Evolutionary conservation across 1,284 basidiomycete genomes (phyloP), one percentile per base, ranked within the genome.

Genomic region (Xanthoconium separans): DNA sequence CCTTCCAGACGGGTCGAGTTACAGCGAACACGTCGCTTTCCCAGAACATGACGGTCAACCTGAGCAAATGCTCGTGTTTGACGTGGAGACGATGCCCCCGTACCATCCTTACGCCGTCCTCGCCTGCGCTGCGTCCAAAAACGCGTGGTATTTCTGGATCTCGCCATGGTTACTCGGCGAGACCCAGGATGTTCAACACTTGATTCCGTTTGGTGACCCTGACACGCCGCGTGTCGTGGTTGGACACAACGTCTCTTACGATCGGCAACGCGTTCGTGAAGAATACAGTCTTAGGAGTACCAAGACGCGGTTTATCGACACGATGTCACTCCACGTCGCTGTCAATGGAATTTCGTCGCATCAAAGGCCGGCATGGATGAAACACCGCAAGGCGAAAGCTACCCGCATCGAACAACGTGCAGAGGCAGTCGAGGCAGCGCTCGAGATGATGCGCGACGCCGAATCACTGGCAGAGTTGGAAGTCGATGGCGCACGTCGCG

Each of bases 191-290:
- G 77, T 82, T 2, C 77, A 83, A 45, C 95, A 95, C 42, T 76
- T 96, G 45, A 86, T 96, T 50, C 87, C 92, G 0, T 61, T 95
- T 5, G 90, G 89, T 9, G 73, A 79, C 53, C 68, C 77, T 7
- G 59, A 68, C 29, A 60, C 68, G 0, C 77, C 85, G 0, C 81
- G 88, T 9, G 72, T 98, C 22, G 77, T 97, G 31, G 84, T 99
- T 13, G 95, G 96, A 2, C 97, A 99, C 73, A 96, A 98, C 66
- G 89, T 98, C 29, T 91, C 94, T 2, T 99, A 94, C 70, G 97
- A 99, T 70, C 85, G 96, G 10, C 89, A 84, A 8, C 81, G 95
- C 15, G 78, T 97, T 15, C 69, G 75, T 22, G 92, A 98, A 59
- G 97, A 99, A 69, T 98, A 99, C 68, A 75, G 75, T 51, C 70